Conservation (phyloP, 2,329 filamentous ascomycete genomes). For the Colletotrichum cordylinicola region DNA sequence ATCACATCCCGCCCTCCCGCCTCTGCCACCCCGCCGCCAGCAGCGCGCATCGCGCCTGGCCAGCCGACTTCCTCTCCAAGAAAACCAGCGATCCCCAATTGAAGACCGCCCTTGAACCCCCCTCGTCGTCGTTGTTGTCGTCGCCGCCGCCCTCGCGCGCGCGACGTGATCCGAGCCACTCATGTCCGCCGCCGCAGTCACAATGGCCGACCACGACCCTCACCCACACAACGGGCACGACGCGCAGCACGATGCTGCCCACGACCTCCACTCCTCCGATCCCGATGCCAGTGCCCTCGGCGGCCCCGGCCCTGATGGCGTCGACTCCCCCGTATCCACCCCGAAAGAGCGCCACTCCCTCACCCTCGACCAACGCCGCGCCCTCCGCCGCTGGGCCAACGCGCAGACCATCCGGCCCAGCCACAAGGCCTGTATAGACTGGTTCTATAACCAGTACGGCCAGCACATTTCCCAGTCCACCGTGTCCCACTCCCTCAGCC, state of each 20-base stretch:
- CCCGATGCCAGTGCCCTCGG: constrained; percentile 6
- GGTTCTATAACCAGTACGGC: constrained; percentile 64
- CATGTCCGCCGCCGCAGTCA: background rate
- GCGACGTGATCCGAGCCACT: background rate
- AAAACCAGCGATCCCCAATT: background rate
- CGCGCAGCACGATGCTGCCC: constrained; percentile 11
- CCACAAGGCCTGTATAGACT: constrained; percentile 68
- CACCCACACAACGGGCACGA: constrained; percentile 11
- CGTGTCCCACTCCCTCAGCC: constrained; percentile 66
- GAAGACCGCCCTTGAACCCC: background rate
- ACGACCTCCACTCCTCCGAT: constrained; percentile 15
- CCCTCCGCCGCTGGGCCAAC: constrained; percentile 65
- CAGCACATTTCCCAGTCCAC: constrained; percentile 68
- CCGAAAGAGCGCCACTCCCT: constrained; percentile 62
- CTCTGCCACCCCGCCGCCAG: background rate
- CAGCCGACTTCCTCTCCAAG: background rate
- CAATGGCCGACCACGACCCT: constrained; percentile 22
- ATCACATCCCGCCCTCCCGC: background rate
- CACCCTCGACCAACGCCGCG: constrained; percentile 67
- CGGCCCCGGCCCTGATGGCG: background rate
- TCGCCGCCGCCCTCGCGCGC: background rate
- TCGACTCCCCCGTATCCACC: constrained; percentile 3
- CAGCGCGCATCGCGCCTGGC: background rate
- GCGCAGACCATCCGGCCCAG: constrained; percentile 61
- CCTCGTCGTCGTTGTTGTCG: background rate